Evolutionary conservation across 2,329 filamentous ascomycete species (phyloP), one percentile per base, ranked within the genome.

Genomic region (Canariomyces notabilis): DNA sequence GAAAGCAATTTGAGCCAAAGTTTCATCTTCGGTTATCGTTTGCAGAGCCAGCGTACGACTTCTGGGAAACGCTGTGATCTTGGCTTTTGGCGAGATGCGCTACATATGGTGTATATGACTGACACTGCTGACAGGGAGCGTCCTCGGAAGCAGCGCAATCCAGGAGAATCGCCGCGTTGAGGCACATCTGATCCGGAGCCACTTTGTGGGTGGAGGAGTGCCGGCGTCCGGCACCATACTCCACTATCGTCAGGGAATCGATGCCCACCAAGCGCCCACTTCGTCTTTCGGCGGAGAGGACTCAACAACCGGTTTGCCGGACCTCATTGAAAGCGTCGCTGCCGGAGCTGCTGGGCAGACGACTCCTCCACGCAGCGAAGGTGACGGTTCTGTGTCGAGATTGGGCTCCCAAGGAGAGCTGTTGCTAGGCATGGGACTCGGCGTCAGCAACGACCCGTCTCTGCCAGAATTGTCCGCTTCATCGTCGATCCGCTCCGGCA

Each of bases 401-500:
- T 22, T 40, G 36, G 22, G 15, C 15, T 44, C 44, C 5, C 43
- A 44, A 16, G 42, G 41, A 14, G 26, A 36, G 12, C 33, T 47
- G 19, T 19, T 47, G 14, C 23, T 44, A 6, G 48, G 40, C 11
- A 14, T 47, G 14, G 40, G 21, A 16, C n/a, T 34, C 8, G 26
- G 34, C 8, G 21, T 38, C 3, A 26, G 4, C 2, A 22, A 15
- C 26, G 40, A 29, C 19, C 15, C 12, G 29, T 44, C 32, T 1
- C 7, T 44, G 9, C 48, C 48, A 12, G 48, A 8, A 16, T 37
- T 47, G 15, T 44, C 40, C 15, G 37, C n/a, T 16, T 31, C 40
- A 12, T 35, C 48, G 9, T 50, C 43, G 9, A 39, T 43, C 5
- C 35, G 23, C 5, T 43, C 43, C 2, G 34, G 35, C 7, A 32